Evolutionary conservation across 441 rosid genomes (phyloP), one percentile per base, ranked within the genome.

Genomic region (Macaranga tanarius): DNA sequence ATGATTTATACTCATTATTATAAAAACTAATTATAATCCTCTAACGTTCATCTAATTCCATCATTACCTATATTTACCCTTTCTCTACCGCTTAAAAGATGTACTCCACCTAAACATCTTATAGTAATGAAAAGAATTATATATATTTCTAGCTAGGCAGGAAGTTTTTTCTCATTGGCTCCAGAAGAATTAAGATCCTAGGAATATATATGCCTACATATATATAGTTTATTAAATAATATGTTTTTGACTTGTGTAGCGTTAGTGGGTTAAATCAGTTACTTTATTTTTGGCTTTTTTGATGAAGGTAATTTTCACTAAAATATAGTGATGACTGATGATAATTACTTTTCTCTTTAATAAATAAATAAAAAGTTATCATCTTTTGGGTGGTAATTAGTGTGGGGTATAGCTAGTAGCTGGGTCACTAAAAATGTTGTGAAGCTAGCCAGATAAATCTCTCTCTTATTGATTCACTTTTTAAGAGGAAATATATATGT

Each of bases 1-100:
- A 79, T 66, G 69, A 77, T 81, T 65, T 62, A 59, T 56, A 70
- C 79, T 76, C 79, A 75, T 65, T 51, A 38, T 73, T 51, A 38
- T 73, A 66, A 63, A 59, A 52, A 11, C 50, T 69, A 69, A 83
- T 76, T 67, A 74, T 75, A 70, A 57, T 77, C 70, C 54, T 57
- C 59, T 57, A 51, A 23, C 67, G 44, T 58, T 77, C 80, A 65
- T 72, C 72, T 66, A 70, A 45, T 54, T 56, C 62, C 75, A 77
- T 79, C 58, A 81, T 81, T 72, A 50, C 72, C 7, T 34, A 25
- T 63, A 28, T 51, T 42, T 3, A 65, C 57, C 45, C 45, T 26
- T 61, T 40, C 6, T 58, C 58, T 56, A 70, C 71, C 55, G 34
- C 61, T 55, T 52, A 70, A 76, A 50, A 57, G 17, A 60, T 26